Conservation (phyloP, 495 filamentous ascomycete species). For the Aspergillus homomorphus region DNA sequence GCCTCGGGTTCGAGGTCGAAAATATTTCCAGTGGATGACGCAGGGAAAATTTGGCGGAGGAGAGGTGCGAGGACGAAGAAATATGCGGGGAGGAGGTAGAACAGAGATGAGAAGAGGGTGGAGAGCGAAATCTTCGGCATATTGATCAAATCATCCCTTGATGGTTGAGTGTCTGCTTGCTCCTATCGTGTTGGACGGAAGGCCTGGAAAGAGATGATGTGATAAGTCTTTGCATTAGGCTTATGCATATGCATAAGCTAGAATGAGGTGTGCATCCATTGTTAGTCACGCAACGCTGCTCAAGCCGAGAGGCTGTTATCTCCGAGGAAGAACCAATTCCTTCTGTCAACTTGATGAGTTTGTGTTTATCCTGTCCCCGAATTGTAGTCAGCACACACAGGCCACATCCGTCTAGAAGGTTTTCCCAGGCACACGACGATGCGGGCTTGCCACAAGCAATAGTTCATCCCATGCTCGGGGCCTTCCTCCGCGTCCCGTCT, state of each 20-base stretch:
- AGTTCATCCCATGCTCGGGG: neutral
- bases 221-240: neutral
- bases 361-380: neutral
- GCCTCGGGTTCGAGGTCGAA: conserved; percentile 18
- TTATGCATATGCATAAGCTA: neutral
- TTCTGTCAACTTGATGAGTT: neutral
- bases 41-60: conserved; percentile 14
- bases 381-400: neutral
- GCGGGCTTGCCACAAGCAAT: neutral
- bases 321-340: neutral
- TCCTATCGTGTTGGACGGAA: neutral
- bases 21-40: neutral
- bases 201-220: neutral
- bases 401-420: neutral
- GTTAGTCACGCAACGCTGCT: neutral
- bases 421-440: neutral
- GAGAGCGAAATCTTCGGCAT: conserved; percentile 26
- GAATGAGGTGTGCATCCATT: neutral
- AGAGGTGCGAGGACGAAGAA: conserved; percentile 31
- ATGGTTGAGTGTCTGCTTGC: neutral
- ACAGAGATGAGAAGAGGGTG: conserved; percentile 32
- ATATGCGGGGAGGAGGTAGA: conserved; percentile 43
- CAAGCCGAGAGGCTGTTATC: neutral
- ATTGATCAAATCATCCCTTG: neutral
- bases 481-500: neutral